phyloP scores from a whole-genome alignment of 768 basidiomycete genomes.

The Phaffia tasmanica region DNA sequence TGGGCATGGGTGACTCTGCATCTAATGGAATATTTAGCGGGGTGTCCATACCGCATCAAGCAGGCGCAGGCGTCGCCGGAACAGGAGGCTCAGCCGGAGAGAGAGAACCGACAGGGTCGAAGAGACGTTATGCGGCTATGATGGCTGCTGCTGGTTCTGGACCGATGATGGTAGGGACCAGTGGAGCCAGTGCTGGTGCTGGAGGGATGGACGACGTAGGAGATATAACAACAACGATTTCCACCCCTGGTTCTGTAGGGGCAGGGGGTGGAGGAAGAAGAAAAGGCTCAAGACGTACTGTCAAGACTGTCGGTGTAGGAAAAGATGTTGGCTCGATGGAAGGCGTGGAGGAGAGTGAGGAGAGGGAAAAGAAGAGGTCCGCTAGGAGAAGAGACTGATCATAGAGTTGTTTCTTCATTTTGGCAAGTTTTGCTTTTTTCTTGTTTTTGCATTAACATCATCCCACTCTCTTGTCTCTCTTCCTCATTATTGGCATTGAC shows the following conservation, averaged over 20 bases:
- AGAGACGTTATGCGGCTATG: conserved; percentile 9
- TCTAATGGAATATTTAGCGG: too few species aligned
- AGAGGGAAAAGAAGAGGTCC: conserved; percentile 15
- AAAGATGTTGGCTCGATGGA: not conserved
- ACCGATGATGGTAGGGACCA: not conserved
- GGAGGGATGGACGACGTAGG: conserved; percentile 3
- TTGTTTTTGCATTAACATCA: not conserved
- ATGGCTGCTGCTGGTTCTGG: not conserved
- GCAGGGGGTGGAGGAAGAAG: not conserved
- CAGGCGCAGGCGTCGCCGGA: conserved; percentile 3
- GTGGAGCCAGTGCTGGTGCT: not conserved
- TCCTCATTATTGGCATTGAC: too few species aligned
- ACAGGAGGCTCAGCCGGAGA: not conserved
- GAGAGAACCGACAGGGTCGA: conserved; percentile 12
- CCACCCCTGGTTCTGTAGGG: not conserved
- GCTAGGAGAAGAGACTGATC: not conserved
- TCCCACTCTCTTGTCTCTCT: not conserved
- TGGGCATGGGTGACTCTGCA: too few species aligned
- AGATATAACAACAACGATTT: not conserved
- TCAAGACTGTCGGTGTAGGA: not conserved
- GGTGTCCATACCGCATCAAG: too few species aligned
- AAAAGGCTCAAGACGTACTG: not conserved
- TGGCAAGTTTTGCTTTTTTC: not conserved
- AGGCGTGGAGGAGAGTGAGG: conserved; percentile 1
- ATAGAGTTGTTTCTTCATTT: not conserved